These are phyloP conservation scores for Saturnispora zaruensis DNA, from an alignment of 805 yeast species.

Conservation along the genomic window DNA sequence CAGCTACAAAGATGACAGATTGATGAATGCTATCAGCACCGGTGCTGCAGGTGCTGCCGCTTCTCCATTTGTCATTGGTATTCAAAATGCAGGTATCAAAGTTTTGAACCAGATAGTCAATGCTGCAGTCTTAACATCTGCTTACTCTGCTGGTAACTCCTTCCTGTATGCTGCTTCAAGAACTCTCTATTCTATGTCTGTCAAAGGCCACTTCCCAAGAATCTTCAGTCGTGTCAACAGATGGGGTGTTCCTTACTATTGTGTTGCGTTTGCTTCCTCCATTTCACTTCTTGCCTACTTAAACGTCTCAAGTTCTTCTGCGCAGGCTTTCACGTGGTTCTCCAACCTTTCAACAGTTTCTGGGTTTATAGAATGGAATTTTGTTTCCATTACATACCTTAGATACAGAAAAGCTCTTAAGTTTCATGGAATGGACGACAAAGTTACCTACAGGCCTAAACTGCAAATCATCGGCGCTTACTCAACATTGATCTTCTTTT, in stretches of 20 bases:
- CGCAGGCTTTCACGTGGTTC: constrained; percentile 59
- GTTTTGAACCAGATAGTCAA: constrained; percentile 73
- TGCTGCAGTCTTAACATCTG: constrained; percentile 50
- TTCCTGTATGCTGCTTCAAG: constrained; percentile 68
- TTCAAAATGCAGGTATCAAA: constrained; percentile 54
- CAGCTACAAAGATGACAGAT: constrained; percentile 32
- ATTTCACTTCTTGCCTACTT: constrained; percentile 54
- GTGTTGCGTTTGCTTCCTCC: constrained; percentile 42
- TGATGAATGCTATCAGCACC: constrained; percentile 37
- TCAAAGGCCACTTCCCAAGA: constrained; percentile 66
- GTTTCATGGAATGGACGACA: constrained; percentile 41
- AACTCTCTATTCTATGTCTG: constrained; percentile 63
- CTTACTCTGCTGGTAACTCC: constrained; percentile 65
- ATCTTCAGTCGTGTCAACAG: constrained; percentile 52
- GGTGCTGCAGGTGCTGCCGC: constrained; percentile 60
- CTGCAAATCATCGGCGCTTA: constrained; percentile 54
- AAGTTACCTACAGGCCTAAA: constrained; percentile 49
- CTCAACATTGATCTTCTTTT: constrained; percentile 35
- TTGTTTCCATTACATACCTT: constrained; percentile 44
- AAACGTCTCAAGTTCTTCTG: constrained; percentile 50
- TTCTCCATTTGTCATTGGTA: constrained; percentile 82
- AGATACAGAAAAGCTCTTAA: constrained; percentile 59
- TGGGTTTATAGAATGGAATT: constrained; percentile 59
- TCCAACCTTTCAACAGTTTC: constrained; percentile 59
- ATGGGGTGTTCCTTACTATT: constrained; percentile 59